These are phyloP conservation scores for Coriaria nepalensis DNA, from an alignment of 306 rosid genomes.

Conservation along the genomic window DNA sequence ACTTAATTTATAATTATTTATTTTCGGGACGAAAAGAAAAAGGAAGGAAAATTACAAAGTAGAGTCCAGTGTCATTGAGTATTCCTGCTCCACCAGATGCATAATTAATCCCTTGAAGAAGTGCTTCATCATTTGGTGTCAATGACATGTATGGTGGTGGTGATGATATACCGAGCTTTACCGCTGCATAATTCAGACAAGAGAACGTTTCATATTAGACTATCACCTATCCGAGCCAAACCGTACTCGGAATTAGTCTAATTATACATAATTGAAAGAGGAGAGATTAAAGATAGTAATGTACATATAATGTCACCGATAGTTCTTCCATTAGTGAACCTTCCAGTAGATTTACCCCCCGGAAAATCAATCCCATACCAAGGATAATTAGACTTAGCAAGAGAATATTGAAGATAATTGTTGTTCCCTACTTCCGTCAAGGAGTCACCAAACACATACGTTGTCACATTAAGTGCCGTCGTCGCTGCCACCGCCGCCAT, in stretches of 20 bases:
- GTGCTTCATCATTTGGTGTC: conserved; percentile 38
- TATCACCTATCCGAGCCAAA: no score
- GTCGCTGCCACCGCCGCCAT: conserved; percentile 7
- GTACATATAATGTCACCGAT: conserved; percentile 72
- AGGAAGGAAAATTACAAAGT: conserved; percentile 37
- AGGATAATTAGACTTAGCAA: conserved; percentile 64
- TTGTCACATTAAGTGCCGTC: conserved; percentile 20
- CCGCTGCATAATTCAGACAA: conserved; percentile 32
- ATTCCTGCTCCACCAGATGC: conserved; percentile 96
- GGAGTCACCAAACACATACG: conserved; percentile 66
- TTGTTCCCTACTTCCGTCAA: conserved; percentile 82
- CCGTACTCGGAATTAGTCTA: no score
- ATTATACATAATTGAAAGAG: not conserved
- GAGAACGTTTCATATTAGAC: no score
- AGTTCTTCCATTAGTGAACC: conserved; percentile 83
- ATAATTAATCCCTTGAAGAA: conserved; percentile 59
- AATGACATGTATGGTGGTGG: conserved; percentile 70
- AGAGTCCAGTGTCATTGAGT: conserved; percentile 70
- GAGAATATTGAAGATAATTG: conserved; percentile 51
- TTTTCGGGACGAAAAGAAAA: no score
- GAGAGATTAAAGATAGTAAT: conserved; percentile 1
- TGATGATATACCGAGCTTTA: conserved; percentile 51
- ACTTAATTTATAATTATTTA: no score
- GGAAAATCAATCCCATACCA: conserved; percentile 75
- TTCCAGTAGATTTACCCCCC: conserved; percentile 66